These are phyloP conservation scores for Fusarium sp. DNA, from an alignment of 2,329 filamentous ascomycete species.

Conservation along the genomic window DNA sequence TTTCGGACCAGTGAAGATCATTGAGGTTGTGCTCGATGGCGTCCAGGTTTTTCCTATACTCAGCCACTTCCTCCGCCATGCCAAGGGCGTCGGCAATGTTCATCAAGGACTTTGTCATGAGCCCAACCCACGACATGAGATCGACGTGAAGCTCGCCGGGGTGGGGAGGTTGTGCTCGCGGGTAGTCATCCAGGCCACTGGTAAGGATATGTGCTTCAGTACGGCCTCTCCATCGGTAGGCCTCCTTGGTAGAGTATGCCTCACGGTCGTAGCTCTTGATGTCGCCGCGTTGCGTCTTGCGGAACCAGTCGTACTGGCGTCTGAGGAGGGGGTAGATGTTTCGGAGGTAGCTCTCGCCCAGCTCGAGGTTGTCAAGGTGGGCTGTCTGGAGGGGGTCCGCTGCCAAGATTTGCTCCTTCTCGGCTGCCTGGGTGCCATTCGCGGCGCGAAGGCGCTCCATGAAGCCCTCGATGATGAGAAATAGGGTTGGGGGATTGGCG, in stretches of 20 bases:
- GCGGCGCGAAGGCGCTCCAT: conserved; percentile 80
- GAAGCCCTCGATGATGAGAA: conserved; percentile 88
- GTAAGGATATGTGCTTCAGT: conserved; percentile 90
- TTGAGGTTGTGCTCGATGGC: conserved; percentile 90
- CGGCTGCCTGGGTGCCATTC: conserved; percentile 63
- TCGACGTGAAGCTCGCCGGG: conserved; percentile 97
- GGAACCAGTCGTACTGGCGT: conserved; percentile 95
- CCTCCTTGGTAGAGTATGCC: conserved; percentile 91
- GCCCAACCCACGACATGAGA: conserved; percentile 96
- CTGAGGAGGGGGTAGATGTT: conserved; percentile 89
- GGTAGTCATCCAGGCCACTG: conserved; percentile 96
- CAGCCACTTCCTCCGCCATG: conserved; percentile 81
- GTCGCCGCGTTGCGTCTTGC: conserved; percentile 90
- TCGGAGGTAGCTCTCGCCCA: conserved; percentile 80
- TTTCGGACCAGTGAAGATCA: conserved; percentile 92
- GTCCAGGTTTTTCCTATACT: conserved; percentile 79
- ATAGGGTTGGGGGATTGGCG: conserved; percentile 95
- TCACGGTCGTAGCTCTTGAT: conserved; percentile 92
- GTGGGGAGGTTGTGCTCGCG: conserved; percentile 92
- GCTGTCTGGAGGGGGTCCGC: conserved; percentile 71
- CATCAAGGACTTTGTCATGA: conserved; percentile 90
- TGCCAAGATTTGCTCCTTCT: conserved; percentile 61
- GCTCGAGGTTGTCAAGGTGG: conserved; percentile 77
- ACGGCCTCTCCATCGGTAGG: conserved; percentile 94
- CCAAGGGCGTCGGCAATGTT: conserved; percentile 85